These are phyloP conservation scores for Amaranthus tricolor DNA, from an alignment of 179 eudicot species.

Conservation along the genomic window DNA sequence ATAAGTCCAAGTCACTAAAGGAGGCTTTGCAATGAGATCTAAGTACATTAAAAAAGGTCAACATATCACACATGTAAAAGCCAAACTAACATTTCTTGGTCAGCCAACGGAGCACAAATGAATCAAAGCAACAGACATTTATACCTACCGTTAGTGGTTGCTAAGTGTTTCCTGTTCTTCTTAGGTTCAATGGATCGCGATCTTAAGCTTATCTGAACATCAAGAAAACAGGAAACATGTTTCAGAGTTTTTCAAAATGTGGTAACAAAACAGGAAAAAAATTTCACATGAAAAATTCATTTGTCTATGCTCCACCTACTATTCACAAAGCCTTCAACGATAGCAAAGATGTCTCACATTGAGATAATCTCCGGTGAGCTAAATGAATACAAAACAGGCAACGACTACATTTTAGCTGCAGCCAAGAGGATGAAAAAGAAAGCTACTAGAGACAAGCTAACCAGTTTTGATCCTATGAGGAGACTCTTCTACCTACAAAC, in stretches of 20 bases:
- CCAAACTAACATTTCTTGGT: not conserved
- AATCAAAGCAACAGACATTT: not conserved
- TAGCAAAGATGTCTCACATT: too few relatives aligned
- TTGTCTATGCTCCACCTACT: too few relatives aligned
- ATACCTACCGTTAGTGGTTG: conserved; percentile 21
- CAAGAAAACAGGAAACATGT: conserved; percentile 7
- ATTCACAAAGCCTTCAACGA: too few relatives aligned
- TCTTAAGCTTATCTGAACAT: conserved; percentile 27
- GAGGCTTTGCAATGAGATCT: conserved; percentile 1
- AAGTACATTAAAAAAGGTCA: conserved; percentile 6
- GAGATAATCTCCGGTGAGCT: too few relatives aligned
- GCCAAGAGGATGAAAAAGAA: too few relatives aligned
- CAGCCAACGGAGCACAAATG: not conserved
- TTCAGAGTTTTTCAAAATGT: not conserved
- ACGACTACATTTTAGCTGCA: too few relatives aligned
- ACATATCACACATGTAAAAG: not conserved
- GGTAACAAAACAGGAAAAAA: too few relatives aligned
- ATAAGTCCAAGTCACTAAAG: not conserved
- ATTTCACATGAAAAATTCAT: too few relatives aligned
- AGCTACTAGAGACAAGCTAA: too few relatives aligned
- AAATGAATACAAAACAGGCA: too few relatives aligned
- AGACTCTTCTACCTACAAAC: too few relatives aligned
- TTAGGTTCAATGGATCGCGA: conserved; percentile 17
- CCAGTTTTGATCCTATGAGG: too few relatives aligned
- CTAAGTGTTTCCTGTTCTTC: conserved; percentile 21